phyloP scores from a whole-genome alignment of 2,329 filamentous ascomycete genomes.

The Biscogniauxia sp. region DNA sequence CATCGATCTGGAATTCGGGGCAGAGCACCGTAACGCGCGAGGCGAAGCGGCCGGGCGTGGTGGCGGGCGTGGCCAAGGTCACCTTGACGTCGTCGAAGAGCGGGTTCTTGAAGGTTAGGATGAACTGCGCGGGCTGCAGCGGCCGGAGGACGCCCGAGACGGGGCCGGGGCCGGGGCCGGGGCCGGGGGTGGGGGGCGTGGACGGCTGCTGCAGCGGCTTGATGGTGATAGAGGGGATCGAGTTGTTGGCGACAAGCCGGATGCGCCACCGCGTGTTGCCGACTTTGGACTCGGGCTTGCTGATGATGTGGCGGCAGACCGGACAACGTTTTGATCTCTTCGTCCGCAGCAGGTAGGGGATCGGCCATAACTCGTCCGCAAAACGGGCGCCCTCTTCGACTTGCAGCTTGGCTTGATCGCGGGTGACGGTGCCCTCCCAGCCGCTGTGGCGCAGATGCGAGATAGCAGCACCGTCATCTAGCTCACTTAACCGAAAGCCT shows the following conservation, averaged over 20 bases:
- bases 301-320: constrained; percentile 89
- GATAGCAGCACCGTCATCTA: constrained; percentile 63
- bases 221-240: constrained; percentile 80
- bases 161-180: constrained; percentile 18
- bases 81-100: constrained; percentile 89
- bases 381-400: constrained; percentile 58
- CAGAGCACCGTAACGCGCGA: constrained; percentile 89
- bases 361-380: constrained; percentile 71
- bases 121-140: constrained; percentile 66
- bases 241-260: constrained; percentile 80
- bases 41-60: constrained; percentile 72
- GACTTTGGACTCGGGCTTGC: constrained; percentile 89
- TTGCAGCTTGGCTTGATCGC: constrained; percentile 48
- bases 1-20: constrained; percentile 89
- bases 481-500: constrained; percentile 63
- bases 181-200: constrained; percentile 21
- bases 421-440: constrained; percentile 60
- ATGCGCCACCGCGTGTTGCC: constrained; percentile 89
- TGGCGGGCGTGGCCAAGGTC: constrained; percentile 78
- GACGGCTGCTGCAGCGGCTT: constrained; percentile 50
- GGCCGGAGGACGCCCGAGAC: constrained; percentile 48
- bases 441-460: constrained; percentile 56
- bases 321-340: constrained; percentile 94
- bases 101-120: constrained; percentile 89
- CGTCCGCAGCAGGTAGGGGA: constrained; percentile 79